Evolutionary conservation across 2,329 filamentous ascomycete species (phyloP).

Genomic region (Stagonosporopsis cucurbitacearum): DNA sequence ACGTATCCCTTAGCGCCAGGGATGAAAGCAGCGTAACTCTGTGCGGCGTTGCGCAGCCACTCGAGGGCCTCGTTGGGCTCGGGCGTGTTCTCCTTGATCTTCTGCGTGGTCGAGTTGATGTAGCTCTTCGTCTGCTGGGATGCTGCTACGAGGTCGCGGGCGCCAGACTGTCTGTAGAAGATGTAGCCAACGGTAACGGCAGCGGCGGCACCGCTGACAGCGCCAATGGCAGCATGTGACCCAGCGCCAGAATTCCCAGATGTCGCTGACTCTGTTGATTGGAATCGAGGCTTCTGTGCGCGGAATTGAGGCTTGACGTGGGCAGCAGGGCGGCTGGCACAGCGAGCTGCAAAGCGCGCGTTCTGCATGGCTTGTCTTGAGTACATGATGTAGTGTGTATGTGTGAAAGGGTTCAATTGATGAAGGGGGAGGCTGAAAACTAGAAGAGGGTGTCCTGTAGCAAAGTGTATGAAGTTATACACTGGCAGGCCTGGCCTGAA

Average conservation of each 20-base stretch:
- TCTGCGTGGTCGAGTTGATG: constrained; percentile 65
- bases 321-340: constrained; percentile 36
- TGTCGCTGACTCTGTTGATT: constrained; percentile 38
- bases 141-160: constrained; percentile 56
- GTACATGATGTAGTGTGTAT: constrained; percentile 31
- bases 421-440: background rate
- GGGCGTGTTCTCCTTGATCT: constrained; percentile 68
- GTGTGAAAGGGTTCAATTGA: constrained; percentile 16
- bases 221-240: constrained; percentile 55
- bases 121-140: constrained; percentile 65
- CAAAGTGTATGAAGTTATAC: constrained; percentile 12
- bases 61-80: constrained; percentile 70
- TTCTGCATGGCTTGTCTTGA: constrained; percentile 44
- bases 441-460: background rate
- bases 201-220: constrained; percentile 57
- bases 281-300: constrained; percentile 40
- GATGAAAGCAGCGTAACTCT: constrained; percentile 73
- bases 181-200: constrained; percentile 57
- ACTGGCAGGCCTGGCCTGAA: constrained; percentile 2
- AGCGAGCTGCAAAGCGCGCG: constrained; percentile 39
- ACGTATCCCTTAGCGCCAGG: constrained; percentile 74
- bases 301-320: constrained; percentile 37
- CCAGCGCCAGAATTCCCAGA: constrained; percentile 34
- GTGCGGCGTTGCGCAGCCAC: constrained; percentile 69
- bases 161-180: constrained; percentile 63